Conservation (phyloP, 2,329 filamentous ascomycete species). For the Phoma herbarum region DNA sequence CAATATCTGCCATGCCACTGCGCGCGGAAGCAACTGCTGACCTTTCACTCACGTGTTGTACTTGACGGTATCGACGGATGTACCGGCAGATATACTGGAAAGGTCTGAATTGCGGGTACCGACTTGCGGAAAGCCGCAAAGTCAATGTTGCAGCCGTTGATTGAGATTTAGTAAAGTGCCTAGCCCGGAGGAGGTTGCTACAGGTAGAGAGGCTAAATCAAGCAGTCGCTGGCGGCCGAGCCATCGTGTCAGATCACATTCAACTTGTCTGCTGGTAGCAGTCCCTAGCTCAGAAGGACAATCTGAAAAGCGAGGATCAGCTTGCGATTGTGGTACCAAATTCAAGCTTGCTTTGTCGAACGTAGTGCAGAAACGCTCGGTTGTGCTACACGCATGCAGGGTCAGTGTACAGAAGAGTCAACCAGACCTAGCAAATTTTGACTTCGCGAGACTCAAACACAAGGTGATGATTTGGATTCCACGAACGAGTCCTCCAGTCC, state of each 20-base stretch:
- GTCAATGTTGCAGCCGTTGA: constrained; percentile 8
- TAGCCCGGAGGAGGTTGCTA: background rate
- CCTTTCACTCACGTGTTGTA: constrained; percentile 25
- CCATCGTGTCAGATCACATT: background rate
- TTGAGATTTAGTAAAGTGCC: background rate
- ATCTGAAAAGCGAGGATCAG: background rate
- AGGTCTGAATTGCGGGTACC: background rate
- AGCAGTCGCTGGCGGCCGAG: background rate
- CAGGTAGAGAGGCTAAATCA: background rate
- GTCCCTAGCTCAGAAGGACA: background rate
- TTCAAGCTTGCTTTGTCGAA: constrained; percentile 6
- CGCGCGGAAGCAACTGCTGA: background rate
- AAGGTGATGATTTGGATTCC: background rate
- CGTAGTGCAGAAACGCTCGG: constrained; percentile 13
- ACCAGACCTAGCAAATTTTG: background rate
- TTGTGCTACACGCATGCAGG: constrained; percentile 4
- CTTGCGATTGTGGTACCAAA: background rate
- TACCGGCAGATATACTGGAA: background rate
- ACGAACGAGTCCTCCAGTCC: background rate
- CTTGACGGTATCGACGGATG: background rate
- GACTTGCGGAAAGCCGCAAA: constrained; percentile 1
- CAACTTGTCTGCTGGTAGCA: background rate
- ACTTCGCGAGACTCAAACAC: background rate
- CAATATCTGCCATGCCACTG: constrained; percentile 2
- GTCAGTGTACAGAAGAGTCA: background rate